phyloP scores from a whole-genome alignment of 371 early-diverging fungal species.

The Capillidium heterosporum region DNA sequence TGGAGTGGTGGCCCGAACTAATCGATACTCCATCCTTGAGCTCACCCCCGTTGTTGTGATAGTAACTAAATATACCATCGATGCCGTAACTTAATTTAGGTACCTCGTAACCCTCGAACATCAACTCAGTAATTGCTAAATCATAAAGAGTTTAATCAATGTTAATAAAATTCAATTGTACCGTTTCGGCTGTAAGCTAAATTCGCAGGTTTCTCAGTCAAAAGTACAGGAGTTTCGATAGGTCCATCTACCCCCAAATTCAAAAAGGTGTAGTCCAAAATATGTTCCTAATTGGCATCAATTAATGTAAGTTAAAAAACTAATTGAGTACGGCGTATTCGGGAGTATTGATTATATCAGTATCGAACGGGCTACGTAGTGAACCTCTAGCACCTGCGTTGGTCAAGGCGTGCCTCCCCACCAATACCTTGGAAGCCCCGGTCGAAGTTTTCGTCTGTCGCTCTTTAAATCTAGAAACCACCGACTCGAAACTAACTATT shows the following conservation, averaged over 20 bases:
- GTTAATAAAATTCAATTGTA: conserved; percentile 12
- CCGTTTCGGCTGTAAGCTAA: conserved; percentile 53
- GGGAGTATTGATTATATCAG: conserved; percentile 39
- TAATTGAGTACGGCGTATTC: conserved; percentile 34
- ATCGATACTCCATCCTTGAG: conserved; percentile 45
- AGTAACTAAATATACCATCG: conserved; percentile 70
- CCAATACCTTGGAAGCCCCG: conserved; percentile 17
- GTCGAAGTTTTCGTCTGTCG: conserved; percentile 27
- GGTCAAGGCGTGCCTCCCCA: conserved; percentile 59
- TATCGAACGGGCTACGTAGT: conserved; percentile 59
- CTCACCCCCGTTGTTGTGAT: conserved; percentile 30
- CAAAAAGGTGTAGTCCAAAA: conserved; percentile 68
- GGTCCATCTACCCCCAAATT: conserved; percentile 50
- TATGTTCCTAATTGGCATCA: conserved; percentile 31
- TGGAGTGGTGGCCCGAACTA: conserved; percentile 45
- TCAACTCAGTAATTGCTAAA: conserved; percentile 57
- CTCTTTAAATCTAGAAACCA: conserved; percentile 62
- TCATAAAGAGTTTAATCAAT: not conserved
- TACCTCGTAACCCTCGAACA: conserved; percentile 68
- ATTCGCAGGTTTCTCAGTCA: conserved; percentile 68
- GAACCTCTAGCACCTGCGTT: conserved; percentile 45
- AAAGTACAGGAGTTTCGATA: conserved; percentile 57
- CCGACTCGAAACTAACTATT: conserved; percentile 59
- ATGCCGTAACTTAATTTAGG: conserved; percentile 67
- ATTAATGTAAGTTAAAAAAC: not conserved